Evolutionary conservation across 1,139 yeast genomes (phyloP).

Genomic region (Trichomonascaceae sp.): DNA sequence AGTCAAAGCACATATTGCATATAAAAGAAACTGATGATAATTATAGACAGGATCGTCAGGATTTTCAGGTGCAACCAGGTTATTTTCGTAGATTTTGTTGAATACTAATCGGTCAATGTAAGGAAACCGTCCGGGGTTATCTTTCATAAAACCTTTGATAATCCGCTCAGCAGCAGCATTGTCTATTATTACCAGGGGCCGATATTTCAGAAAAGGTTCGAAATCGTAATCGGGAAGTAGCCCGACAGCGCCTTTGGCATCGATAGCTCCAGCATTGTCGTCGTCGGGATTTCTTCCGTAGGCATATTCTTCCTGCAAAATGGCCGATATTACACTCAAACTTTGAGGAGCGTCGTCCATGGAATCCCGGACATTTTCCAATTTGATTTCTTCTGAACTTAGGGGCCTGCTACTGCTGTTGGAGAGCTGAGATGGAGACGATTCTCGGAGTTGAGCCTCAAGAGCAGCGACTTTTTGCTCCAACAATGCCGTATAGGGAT

Average conservation of each 20-base stretch:
- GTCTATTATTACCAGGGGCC: constrained; percentile 20
- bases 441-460: constrained; percentile 32
- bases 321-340: constrained; percentile 27
- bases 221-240: constrained; percentile 25
- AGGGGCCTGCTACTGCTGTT: background rate
- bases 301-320: constrained; percentile 22
- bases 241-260: constrained; percentile 16
- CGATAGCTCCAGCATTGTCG: constrained; percentile 1
- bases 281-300: constrained; percentile 10
- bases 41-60: constrained; percentile 21
- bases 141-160: constrained; percentile 16
- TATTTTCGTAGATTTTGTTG: constrained; percentile 18
- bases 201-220: constrained; percentile 20
- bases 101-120: constrained; percentile 21
- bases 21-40: constrained; percentile 22
- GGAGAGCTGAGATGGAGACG: constrained; percentile 1
- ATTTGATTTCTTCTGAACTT: background rate
- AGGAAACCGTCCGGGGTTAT: constrained; percentile 21
- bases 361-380: constrained; percentile 3
- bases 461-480: constrained; percentile 47
- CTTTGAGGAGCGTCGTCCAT: constrained; percentile 25
- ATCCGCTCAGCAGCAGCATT: constrained; percentile 18
- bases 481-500: constrained; percentile 47
- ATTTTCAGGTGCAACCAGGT: constrained; percentile 16
- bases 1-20: constrained; percentile 22